Conservation (phyloP, 306 rosid species). For the Acacia melanoxylon region DNA sequence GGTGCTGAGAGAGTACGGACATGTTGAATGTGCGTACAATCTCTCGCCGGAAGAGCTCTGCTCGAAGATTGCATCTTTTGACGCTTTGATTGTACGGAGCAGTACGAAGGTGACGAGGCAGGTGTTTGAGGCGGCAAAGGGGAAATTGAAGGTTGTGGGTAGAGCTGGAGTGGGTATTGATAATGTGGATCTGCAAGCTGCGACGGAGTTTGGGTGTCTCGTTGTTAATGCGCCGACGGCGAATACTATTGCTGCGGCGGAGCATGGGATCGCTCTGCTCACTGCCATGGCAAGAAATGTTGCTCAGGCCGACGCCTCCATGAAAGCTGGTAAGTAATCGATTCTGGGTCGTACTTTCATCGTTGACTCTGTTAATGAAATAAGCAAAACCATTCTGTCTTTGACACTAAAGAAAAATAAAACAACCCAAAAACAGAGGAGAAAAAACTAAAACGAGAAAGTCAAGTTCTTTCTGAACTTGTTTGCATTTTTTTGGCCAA, state of each 20-base stretch:
- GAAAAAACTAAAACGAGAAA: background rate
- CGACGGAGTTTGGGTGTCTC: conserved; percentile 68
- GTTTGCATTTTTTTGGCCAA: background rate
- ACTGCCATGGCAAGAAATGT: conserved; percentile 71
- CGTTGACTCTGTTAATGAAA: background rate
- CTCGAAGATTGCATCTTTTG: conserved; percentile 56
- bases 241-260: conserved; percentile 70
- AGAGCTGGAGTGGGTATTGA: conserved; percentile 85
- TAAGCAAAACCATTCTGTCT: background rate
- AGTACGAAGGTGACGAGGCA: conserved; percentile 62
- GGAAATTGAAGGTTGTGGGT: conserved; percentile 72
- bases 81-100: conserved; percentile 68
- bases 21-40: conserved; percentile 57
- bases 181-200: conserved; percentile 75
- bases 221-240: conserved; percentile 81
- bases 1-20: conserved; percentile 46
- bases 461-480: background rate
- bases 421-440: background rate
- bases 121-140: conserved; percentile 59
- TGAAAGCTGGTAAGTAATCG: conserved; percentile 52
- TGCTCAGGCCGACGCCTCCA: conserved; percentile 70
- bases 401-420: background rate
- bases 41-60: conserved; percentile 54
- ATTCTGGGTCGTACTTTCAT: background rate
- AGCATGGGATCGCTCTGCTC: conserved; percentile 66